Base-by-base conservation (phyloP, 2,329 filamentous ascomycete species). In the Calonectria naviculata region DNA sequence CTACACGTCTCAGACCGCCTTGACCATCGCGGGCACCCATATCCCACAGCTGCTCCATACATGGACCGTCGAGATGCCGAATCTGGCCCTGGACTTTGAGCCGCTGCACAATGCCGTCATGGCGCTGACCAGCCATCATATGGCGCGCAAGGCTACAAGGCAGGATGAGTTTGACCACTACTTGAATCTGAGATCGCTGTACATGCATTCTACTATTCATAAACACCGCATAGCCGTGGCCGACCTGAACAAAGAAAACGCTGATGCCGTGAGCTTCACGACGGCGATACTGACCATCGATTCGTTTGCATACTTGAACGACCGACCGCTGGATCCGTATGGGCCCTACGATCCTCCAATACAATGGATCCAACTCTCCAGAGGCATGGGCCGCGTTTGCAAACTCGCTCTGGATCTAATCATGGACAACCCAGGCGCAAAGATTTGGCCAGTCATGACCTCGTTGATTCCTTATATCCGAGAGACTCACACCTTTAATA, bases 281-380 rank as follows among this genome's bases (percentile, higher is more conserved):
- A 75, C 76, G 9, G 46, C 76, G 0, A 61, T 78, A 4, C 64
- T 78, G 4, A 73, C 75, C 5, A 49, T 77, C 12, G 75, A 79
- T 52, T 68, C 77, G 0, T 73, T 78, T 62, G 72, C 74, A 0
- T 68, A 67, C 41, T 34, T 78, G 42, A 71, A 71, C 5, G 66
- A 74, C 5, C 73, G 75, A 1, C 54, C 67, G 21, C 47, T 38
- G 21, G 21, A 38, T 6, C 26, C 17, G 17, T 19, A 75, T 17
- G 34, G 67, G 19, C 70, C 72, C 0, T 80, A 79, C 49, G 65
- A 74, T 13, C 74, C 78, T 4, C 78, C 77, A 4, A 61, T 72
- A 12, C 74, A 76, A 42, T 79, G 76, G 77, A 71, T 80, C 2
- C 70, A 76, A n/a, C 70, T 78, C 15, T 75, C 72, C 24, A 71